Evolutionary conservation across 169 alveolate genomes (phyloP).

Genomic region (Cryptosporidium xiaoi): DNA sequence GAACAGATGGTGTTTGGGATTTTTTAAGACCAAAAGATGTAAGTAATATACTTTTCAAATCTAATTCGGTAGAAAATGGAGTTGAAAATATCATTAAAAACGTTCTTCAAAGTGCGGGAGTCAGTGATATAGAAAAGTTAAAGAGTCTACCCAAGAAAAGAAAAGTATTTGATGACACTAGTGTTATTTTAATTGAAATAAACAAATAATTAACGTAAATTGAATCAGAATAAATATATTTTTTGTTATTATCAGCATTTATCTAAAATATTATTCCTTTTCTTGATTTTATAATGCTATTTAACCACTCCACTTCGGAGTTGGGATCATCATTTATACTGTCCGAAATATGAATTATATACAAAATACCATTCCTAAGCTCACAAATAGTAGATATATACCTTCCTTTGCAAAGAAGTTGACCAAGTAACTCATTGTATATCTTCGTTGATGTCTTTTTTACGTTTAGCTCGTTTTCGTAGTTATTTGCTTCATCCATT

Average conservation of each 20-base stretch:
- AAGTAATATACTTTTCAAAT: slow-evolving; percentile 8
- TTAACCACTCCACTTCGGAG: slow-evolving; percentile 39
- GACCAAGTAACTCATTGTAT: slow-evolving; percentile 7
- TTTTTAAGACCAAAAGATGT: slow-evolving; percentile 63
- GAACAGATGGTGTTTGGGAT: slow-evolving; percentile 74
- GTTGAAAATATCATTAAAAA: slow-evolving; percentile 17
- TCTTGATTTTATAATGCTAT: slow-evolving; percentile 26
- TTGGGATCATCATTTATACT: slow-evolving; percentile 2
- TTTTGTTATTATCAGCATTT: background rate
- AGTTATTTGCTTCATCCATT: background rate
- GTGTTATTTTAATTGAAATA: slow-evolving; percentile 39
- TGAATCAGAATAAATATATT: background rate
- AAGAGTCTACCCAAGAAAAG: slow-evolving; percentile 61
- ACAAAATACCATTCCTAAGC: background rate
- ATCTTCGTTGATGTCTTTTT: background rate
- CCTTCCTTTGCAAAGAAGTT: slow-evolving; percentile 42
- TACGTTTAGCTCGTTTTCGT: background rate
- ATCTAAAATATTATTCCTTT: background rate
- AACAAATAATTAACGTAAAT: background rate
- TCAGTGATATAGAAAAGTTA: slow-evolving; percentile 30
- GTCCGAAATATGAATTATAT: slow-evolving; percentile 57
- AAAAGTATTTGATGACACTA: slow-evolving; percentile 68
- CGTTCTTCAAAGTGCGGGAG: slow-evolving; percentile 49
- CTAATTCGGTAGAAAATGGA: slow-evolving; percentile 8
- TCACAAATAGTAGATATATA: slow-evolving; percentile 29